Evolutionary conservation across 768 basidiomycete genomes (phyloP).

Genomic region (Fomitopsis pulvina): DNA sequence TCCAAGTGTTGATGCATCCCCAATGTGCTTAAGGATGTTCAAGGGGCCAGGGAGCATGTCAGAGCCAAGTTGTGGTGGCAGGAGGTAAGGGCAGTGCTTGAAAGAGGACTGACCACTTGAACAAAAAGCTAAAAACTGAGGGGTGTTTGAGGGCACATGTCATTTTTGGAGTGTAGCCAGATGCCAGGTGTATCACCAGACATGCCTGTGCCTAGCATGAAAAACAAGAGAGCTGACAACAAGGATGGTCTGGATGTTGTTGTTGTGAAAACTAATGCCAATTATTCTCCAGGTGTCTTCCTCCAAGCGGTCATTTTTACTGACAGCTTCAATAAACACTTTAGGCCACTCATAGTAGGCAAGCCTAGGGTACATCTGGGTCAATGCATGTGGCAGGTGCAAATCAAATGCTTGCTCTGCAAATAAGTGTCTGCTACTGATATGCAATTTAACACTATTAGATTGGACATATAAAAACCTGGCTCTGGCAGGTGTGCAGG

Average conservation of each 20-base stretch:
- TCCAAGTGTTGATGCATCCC: too few relatives aligned
- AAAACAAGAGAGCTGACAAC: not conserved
- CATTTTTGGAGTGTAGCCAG: too few relatives aligned
- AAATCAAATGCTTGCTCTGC: conserved; percentile 12
- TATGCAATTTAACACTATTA: conserved; percentile 89
- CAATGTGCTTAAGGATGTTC: too few relatives aligned
- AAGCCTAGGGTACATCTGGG: conserved; percentile 71
- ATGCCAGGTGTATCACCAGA: too few relatives aligned
- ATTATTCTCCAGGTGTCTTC: conserved; percentile 31
- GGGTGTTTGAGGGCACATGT: too few relatives aligned
- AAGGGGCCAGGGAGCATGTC: too few relatives aligned
- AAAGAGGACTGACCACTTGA: too few relatives aligned
- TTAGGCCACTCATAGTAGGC: conserved; percentile 78
- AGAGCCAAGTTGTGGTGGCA: too few relatives aligned
- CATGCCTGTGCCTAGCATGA: conserved; percentile 12
- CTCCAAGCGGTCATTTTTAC: conserved; percentile 94
- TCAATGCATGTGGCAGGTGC: not conserved
- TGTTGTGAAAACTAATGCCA: conserved; percentile 26
- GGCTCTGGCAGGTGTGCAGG: conserved; percentile 90
- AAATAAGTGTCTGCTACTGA: conserved; percentile 80
- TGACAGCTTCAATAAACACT: conserved; percentile 93
- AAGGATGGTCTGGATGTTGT: conserved; percentile 17
- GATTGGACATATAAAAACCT: conserved; percentile 97
- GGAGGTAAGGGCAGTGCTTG: too few relatives aligned
- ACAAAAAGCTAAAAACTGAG: too few relatives aligned